phyloP scores from a whole-genome alignment of 164 flowering plant species.

The Protea cynaroides region DNA sequence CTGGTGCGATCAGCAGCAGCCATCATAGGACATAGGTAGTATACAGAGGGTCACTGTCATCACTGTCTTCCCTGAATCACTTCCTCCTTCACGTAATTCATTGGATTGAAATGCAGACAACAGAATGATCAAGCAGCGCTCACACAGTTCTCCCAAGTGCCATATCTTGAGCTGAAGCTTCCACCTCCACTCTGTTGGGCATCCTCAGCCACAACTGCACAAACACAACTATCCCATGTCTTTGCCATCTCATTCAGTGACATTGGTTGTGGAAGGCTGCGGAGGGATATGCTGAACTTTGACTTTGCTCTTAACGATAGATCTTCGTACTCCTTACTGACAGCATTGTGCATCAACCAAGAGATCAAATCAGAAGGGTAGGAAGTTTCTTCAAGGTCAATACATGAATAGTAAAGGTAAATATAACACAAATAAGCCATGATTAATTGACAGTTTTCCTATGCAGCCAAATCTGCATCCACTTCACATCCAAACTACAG shows the following conservation, averaged over 20 bases:
- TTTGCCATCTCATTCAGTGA: slow-evolving; percentile 62
- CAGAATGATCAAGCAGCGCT: slow-evolving; percentile 22
- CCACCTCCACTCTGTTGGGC: slow-evolving; percentile 79
- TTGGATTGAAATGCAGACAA: not conserved
- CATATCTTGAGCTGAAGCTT: slow-evolving; percentile 78
- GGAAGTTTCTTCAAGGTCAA: no score
- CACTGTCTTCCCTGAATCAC: no score
- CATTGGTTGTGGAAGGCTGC: slow-evolving; percentile 74
- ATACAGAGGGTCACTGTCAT: no score
- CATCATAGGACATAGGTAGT: no score
- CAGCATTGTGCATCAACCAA: not conserved
- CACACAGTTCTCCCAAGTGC: slow-evolving; percentile 72
- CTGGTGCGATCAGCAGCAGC: no score
- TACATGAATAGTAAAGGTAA: not conserved
- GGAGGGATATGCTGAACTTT: slow-evolving; percentile 52
- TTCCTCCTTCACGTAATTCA: no score
- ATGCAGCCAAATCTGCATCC: not conserved
- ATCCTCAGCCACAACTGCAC: slow-evolving; percentile 56
- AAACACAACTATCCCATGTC: slow-evolving; percentile 82
- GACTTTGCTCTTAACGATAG: slow-evolving; percentile 61
- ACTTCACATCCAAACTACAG: not conserved
- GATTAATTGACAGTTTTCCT: not conserved
- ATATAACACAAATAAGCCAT: not conserved
- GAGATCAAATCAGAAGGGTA: not conserved
- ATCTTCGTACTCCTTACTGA: slow-evolving; percentile 72